phyloP scores from a whole-genome alignment of 2,329 filamentous ascomycete genomes.

The Neodidymelliopsis sp. region DNA sequence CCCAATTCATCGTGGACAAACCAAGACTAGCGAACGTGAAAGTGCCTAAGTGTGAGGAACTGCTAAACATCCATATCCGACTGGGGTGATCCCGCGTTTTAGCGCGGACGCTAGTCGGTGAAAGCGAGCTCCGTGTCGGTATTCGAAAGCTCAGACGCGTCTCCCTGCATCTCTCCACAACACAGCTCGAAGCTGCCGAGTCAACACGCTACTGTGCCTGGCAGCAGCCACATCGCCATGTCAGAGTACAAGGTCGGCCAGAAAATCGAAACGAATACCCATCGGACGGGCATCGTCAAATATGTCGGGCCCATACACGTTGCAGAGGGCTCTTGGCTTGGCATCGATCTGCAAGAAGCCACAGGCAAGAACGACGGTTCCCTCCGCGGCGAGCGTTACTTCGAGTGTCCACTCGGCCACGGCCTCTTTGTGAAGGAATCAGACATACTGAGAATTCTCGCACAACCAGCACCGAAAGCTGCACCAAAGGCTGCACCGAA shows the following conservation, averaged over 20 bases:
- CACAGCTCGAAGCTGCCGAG: constrained; percentile 17
- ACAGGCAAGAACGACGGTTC: constrained; percentile 94
- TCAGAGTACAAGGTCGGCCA: constrained; percentile 63
- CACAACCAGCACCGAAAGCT: constrained; percentile 52
- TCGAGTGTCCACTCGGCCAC: constrained; percentile 74
- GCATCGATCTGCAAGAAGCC: constrained; percentile 82
- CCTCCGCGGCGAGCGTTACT: constrained; percentile 87
- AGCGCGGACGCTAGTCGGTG: constrained; percentile 16
- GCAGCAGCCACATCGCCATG: constrained; percentile 28
- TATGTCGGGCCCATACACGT: constrained; percentile 83
- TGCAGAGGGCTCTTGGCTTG: constrained; percentile 85
- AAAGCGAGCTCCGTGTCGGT: constrained; percentile 17
- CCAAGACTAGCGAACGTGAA: too few relatives aligned
- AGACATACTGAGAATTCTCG: constrained; percentile 65
- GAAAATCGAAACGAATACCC: constrained; percentile 79
- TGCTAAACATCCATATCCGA: too few relatives aligned
- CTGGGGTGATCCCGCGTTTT: neutral
- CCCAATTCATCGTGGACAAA: too few relatives aligned
- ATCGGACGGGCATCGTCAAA: constrained; percentile 77
- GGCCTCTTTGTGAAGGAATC: constrained; percentile 87
- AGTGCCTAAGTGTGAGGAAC: too few relatives aligned
- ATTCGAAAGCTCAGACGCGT: constrained; percentile 15
- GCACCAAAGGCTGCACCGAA: constrained; percentile 20
- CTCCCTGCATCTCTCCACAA: constrained; percentile 10
- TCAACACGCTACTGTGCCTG: constrained; percentile 18